Base-by-base conservation (phyloP, 306 rosid genomes). In the Herpetospermum pedunculosum region DNA sequence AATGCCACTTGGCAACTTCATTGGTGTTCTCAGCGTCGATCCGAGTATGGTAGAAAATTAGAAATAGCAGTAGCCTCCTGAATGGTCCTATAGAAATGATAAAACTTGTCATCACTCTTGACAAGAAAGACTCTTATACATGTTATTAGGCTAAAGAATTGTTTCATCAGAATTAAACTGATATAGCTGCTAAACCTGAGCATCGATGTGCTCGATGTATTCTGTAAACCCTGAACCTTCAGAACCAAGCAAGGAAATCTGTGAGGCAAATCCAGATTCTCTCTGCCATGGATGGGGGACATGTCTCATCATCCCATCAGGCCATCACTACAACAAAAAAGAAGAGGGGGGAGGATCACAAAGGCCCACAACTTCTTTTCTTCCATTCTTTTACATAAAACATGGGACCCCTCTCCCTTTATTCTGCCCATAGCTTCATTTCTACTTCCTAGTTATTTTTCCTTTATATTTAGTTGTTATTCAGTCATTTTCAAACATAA, bases 261-360 rank as follows among this genome's bases (percentile, higher is more conserved):
- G 57, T 8, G 47, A 70, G 76, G 76, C 79, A 79, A 69, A 26
- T 69, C 54, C 37, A 69, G 74, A 69, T 69, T 69, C 73, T 69
- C 73, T 77, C 74, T 78, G 77, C 46, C 41, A 76, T 29, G 52
- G 64, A 75, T 78, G 77, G 34, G 81, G 76, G 81, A 83, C 80
- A 72, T 77, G 74, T 76, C 81, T 84, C 86, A 73, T 81, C 82
- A 83, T 57, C 84, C 80, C 82, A 80, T 83, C 76, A n/a, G n/a
- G n/a, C n/a, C n/a, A n/a, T n/a, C n/a, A n/a, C n/a, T n/a, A 75
- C 57, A 53, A 75, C 79, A 80, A 71, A 59, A 72, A 74, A 79
- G 73, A 77, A 85, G 77, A 60, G 53, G 80, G 71, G 75, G 54
- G 77, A 74, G 78, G 76, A 48, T 47, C 62, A 43, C 74, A 59